phyloP scores from a whole-genome alignment of 768 basidiomycete species.

The Gelatoporia subvermispora region DNA sequence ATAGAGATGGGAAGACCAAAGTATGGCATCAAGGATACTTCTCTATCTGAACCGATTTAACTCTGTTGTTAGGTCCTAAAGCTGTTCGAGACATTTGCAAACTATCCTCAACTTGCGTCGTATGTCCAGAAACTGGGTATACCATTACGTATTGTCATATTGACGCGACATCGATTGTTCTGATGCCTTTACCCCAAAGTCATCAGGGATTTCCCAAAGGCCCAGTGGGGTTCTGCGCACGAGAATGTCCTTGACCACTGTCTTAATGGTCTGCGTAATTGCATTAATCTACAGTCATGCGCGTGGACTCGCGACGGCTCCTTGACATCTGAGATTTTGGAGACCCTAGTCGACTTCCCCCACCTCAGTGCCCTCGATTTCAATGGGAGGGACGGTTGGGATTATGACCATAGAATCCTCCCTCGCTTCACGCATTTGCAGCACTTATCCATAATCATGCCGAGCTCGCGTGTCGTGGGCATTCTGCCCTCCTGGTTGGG shows the following conservation, averaged over 20 bases:
- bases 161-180: background rate
- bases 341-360: constrained; percentile 39
- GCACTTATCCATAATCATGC: constrained; percentile 72
- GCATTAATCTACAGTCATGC: constrained; percentile 54
- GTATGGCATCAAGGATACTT: constrained; percentile 26
- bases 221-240: constrained; percentile 25
- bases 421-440: constrained; percentile 44
- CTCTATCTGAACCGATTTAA: background rate
- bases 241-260: constrained; percentile 37
- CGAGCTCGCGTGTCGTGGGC: constrained; percentile 48
- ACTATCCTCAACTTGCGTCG: constrained; percentile 49
- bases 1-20: constrained; percentile 57
- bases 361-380: constrained; percentile 58
- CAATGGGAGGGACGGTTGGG: constrained; percentile 54
- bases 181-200: constrained; percentile 35
- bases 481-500: constrained; percentile 49
- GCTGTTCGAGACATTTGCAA: constrained; percentile 58
- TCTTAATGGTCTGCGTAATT: constrained; percentile 51
- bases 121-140: constrained; percentile 56
- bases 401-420: constrained; percentile 53
- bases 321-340: constrained; percentile 52
- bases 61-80: constrained; percentile 44
- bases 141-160: constrained; percentile 11
- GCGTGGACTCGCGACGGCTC: constrained; percentile 82
- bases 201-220: constrained; percentile 71